Base-by-base conservation (phyloP, 345 rosid genomes). In the Pelargonium nanum region DNA sequence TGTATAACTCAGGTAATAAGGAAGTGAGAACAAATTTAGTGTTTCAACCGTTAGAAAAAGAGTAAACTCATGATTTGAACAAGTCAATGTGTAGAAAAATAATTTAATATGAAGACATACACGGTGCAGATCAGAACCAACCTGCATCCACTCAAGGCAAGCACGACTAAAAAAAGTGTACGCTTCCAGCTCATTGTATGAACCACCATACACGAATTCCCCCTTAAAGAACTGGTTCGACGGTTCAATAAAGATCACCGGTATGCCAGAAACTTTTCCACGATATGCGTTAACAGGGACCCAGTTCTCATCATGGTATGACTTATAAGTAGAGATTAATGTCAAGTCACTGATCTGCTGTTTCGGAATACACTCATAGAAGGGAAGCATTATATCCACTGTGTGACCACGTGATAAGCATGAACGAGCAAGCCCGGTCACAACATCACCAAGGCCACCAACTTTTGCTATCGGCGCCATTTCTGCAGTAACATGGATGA, bases 371-470 rank as follows among this genome's bases (percentile, higher is more conserved):
- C 84, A 82, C 64, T 77, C 74, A 53, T 79, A 82, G 66, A 82
- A 82, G 44, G 87, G 87, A 28, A 82, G 82, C 82, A 82, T 74
- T 32, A 82, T 57, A 32, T 75, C 79, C 45, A 79, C 87, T 0
- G 65, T 64, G 71, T 82, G 87, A 25, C 87, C 80, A 52, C 79
- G 79, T 22, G 71, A 67, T 17, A 79, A 65, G 56, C 80, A 77
- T 19, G 84, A 72, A 20, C 87, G 84, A 30, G 82, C 82, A 68
- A 82, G 80, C 57, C 84, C 84, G 19, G 84, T 82, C 16, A 79
- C 82, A 65, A 82, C 87, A 72, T 82, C 84, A 22, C 79, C 84
- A 54, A 82, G 87, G 53, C 87, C 87, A 66, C 87, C 87, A n/a
- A 82, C 87, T 74, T 82, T 77, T 0, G 84, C 87, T 22, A 82